These are phyloP conservation scores for Hemisphaericaspora xylofermentans DNA, from an alignment of 1,139 yeast genomes.

Conservation along the genomic window DNA sequence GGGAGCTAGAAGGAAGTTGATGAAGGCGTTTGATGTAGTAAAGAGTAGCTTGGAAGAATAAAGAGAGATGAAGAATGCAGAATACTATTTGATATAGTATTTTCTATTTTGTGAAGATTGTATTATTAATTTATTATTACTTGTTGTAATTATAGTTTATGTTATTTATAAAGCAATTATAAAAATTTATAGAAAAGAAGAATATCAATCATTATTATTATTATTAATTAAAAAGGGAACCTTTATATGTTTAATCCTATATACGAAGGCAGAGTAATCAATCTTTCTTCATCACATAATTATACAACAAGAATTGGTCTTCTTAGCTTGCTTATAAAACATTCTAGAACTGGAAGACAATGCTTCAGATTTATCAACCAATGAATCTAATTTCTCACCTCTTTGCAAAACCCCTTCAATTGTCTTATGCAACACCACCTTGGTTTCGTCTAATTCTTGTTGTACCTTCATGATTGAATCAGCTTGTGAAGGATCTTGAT, in stretches of 20 bases:
- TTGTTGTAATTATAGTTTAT: not conserved
- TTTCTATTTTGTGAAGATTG: constrained; percentile 6
- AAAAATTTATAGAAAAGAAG: not conserved
- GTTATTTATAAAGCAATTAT: not conserved
- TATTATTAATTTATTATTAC: constrained; percentile 1
- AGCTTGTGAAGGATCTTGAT: constrained; percentile 97
- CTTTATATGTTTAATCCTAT: too few species aligned
- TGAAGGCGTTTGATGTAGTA: constrained; percentile 88
- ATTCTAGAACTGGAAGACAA: constrained; percentile 83
- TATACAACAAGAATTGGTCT: constrained; percentile 93
- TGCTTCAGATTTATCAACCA: constrained; percentile 95
- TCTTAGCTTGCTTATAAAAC: constrained; percentile 97
- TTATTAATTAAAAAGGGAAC: too few species aligned
- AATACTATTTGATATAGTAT: constrained; percentile 6
- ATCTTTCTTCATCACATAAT: constrained; percentile 49
- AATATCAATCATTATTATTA: too few species aligned
- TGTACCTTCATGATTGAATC: constrained; percentile 97
- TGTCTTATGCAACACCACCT: constrained; percentile 92
- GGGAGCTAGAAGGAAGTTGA: constrained; percentile 89
- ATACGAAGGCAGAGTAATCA: too few species aligned
- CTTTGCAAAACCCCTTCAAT: constrained; percentile 92
- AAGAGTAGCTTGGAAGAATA: constrained; percentile 25
- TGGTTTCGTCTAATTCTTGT: constrained; percentile 96
- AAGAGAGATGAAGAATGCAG: not conserved
- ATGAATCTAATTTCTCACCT: constrained; percentile 91